Percentiles rank a stretch among this genome's conserved stretches.
phyloP scores from a whole-genome alignment of 495 filamentous ascomycete genomes.

The Lasiosphaeriaceae sp. region DNA sequence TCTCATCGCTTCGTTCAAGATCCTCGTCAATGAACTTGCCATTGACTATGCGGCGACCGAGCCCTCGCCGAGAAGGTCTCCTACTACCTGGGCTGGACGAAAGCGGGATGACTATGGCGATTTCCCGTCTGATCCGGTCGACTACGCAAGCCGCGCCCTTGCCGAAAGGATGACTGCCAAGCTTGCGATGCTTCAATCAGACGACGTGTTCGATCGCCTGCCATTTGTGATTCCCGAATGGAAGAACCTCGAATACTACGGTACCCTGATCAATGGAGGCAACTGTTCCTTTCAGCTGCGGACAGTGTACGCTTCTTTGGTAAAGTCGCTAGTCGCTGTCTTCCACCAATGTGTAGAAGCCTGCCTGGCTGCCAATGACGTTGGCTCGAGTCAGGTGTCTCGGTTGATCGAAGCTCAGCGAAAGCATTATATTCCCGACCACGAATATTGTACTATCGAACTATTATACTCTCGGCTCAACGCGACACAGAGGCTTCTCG shows the following conservation, averaged over 20 bases:
- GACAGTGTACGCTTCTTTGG: conserved; percentile 23
- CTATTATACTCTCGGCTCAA: conserved; percentile 23
- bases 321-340: conserved; percentile 10
- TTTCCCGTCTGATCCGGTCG: conserved; percentile 27
- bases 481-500: conserved; percentile 24
- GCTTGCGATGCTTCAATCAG: conserved; percentile 13
- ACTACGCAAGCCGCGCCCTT: conserved; percentile 24
- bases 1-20: conserved; percentile 34
- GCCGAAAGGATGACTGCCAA: conserved; percentile 21
- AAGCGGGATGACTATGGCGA: conserved; percentile 30
- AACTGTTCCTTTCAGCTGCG: conserved; percentile 44
- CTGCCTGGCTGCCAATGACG: not conserved
- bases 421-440: conserved; percentile 26
- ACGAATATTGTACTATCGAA: not conserved
- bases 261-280: not conserved
- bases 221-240: conserved; percentile 12
- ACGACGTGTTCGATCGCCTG: conserved; percentile 15
- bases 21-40: conserved; percentile 46
- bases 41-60: conserved; percentile 62
- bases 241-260: conserved; percentile 8
- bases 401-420: conserved; percentile 17
- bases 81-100: conserved; percentile 19
- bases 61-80: conserved; percentile 2
- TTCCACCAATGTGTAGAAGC: conserved; percentile 10
- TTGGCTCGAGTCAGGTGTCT: not conserved